Evolutionary conservation across 1,284 basidiomycete genomes (phyloP).

Genomic region (Wolfiporia cocos): DNA sequence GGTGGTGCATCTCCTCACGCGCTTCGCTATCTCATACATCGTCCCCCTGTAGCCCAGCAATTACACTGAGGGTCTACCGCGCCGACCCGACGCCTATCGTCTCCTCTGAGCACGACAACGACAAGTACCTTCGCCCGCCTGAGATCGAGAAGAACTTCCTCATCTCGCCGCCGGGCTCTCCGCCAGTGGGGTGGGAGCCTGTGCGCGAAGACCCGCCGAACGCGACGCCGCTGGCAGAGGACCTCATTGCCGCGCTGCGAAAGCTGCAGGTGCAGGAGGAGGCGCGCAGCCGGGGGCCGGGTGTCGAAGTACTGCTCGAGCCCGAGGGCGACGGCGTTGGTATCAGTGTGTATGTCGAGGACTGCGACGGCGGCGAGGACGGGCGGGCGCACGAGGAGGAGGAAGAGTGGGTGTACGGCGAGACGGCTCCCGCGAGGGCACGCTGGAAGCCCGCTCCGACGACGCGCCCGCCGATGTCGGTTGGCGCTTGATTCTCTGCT

Average conservation of each 20-base stretch:
- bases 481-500: conserved; percentile 17
- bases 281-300: conserved; percentile 25
- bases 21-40: conserved; percentile 8
- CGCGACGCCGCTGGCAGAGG: conserved; percentile 77
- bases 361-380: conserved; percentile 34
- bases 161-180: conserved; percentile 97
- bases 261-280: conserved; percentile 49
- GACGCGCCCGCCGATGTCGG: conserved; percentile 31
- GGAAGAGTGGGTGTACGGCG: conserved; percentile 55
- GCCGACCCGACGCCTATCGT: conserved; percentile 70
- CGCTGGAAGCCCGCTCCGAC: conserved; percentile 52
- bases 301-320: conserved; percentile 53
- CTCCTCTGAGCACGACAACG: conserved; percentile 28
- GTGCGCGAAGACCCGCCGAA: conserved; percentile 93
- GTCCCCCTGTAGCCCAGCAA: conserved; percentile 34
- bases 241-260: conserved; percentile 76
- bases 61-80: conserved; percentile 71
- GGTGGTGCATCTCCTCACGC: conserved; percentile 18
- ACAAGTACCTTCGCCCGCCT: conserved; percentile 71
- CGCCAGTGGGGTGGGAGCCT: conserved; percentile 95
- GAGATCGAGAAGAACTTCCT: conserved; percentile 88
- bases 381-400: conserved; percentile 22
- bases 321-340: conserved; percentile 66
- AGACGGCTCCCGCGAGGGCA: conserved; percentile 40
- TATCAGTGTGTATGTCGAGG: conserved; percentile 70